A percentile compares a stretch with the other conserved stretches of the same genome.
phyloP scores from a whole-genome alignment of 2,329 filamentous ascomycete genomes.

The Dactylellina haptotyla region DNA sequence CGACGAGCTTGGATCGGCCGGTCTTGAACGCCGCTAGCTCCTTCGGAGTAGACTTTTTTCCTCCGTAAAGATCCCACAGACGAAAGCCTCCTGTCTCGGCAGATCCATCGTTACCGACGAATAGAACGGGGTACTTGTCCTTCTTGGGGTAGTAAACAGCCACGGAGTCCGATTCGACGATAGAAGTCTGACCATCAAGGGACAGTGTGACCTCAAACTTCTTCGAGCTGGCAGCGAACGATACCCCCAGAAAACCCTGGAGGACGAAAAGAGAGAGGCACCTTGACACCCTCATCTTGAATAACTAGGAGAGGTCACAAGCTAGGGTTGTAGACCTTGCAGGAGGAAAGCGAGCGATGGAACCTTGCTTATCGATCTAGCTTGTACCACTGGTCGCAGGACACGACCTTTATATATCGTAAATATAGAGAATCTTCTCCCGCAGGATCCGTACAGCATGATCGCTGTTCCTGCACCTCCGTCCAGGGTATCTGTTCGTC shows the following conservation, averaged over 20 bases:
- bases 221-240: not conserved
- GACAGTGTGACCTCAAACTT: conserved; percentile 22
- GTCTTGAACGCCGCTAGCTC: conserved; percentile 60
- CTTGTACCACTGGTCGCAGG: not conserved
- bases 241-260: not conserved
- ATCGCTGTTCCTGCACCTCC: too few relatives aligned
- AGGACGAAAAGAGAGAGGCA: not conserved
- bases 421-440: too few relatives aligned
- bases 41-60: conserved; percentile 53
- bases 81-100: conserved; percentile 64
- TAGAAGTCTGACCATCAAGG: conserved; percentile 56
- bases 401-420: not conserved
- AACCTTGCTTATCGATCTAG: not conserved
- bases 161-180: conserved; percentile 63
- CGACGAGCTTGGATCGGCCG: conserved; percentile 65
- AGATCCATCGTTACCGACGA: conserved; percentile 65
- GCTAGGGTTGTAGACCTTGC: not conserved
- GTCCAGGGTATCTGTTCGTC: not conserved
- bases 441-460: too few relatives aligned
- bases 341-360: not conserved
- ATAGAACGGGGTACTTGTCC: conserved; percentile 54
- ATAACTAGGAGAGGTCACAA: too few relatives aligned
- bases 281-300: conserved; percentile 5
- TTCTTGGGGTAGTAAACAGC: conserved; percentile 62
- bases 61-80: conserved; percentile 60